Conservation (phyloP, 352 stramenopile genomes). For the Pythium volutum region DNA sequence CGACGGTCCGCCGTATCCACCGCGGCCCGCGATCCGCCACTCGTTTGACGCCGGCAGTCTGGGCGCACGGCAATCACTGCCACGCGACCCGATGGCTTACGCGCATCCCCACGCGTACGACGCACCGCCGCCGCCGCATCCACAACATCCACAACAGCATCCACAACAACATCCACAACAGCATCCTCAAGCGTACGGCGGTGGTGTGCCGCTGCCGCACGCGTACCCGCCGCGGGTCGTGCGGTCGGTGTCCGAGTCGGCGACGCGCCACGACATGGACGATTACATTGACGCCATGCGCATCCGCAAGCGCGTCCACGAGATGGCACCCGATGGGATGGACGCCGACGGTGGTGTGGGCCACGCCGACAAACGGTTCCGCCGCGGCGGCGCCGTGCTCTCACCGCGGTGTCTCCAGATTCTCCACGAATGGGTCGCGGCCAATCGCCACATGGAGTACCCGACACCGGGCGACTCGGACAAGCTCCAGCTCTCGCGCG, state of each 20-base stretch:
- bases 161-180: constrained; percentile 29
- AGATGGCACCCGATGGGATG: constrained; percentile 34
- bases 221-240: constrained; percentile 37
- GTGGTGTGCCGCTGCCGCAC: not conserved
- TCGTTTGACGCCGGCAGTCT: constrained; percentile 72
- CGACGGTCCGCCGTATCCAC: constrained; percentile 37
- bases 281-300: constrained; percentile 69
- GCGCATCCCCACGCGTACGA: constrained; percentile 19
- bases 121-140: not conserved
- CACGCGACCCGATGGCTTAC: constrained; percentile 15
- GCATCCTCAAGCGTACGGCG: not conserved
- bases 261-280: constrained; percentile 42
- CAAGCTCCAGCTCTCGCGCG: constrained; percentile 68
- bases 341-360: constrained; percentile 19
- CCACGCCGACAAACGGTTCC: constrained; percentile 42
- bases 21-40: constrained; percentile 42
- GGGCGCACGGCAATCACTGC: constrained; percentile 23
- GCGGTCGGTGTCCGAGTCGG: constrained; percentile 71
- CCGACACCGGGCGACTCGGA: constrained; percentile 62
- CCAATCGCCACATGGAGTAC: constrained; percentile 58
- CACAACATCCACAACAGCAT: constrained; percentile 27
- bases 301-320: constrained; percentile 58
- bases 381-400: constrained; percentile 42
- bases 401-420: constrained; percentile 74
- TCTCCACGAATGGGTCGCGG: constrained; percentile 75